Base-by-base conservation (phyloP, 2,329 filamentous ascomycete genomes). In the Neoascochyta sp. region DNA sequence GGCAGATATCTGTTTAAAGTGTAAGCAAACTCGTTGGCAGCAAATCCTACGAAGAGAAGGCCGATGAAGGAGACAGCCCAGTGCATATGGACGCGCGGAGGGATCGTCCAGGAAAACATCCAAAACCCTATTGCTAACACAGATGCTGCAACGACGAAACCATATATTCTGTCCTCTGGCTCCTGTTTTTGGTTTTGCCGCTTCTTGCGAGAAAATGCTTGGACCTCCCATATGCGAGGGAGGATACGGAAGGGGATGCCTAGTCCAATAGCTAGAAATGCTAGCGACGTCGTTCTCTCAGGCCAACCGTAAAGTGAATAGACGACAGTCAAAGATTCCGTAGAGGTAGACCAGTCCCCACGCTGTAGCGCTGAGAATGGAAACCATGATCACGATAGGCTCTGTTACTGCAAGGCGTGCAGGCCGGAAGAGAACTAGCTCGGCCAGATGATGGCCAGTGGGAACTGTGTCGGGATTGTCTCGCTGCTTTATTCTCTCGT, bases 71-170 rank as follows among this genome's bases (percentile, higher is more conserved):
- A 19, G 10, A 32, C 17, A 16, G 20, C 15, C 29, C 29, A 32
- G 9, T 7, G 24, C 20, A 24, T 32, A 8, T 18, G 18, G 7
- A 27, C 18, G 17, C 11, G 16, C 17, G 29, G 29, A 11, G 29
- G 29, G 13, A 32, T 32, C 4, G 16, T 17, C 29, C 29, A 32
- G 12, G 29, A 18, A 21, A 32, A 32, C 16, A 18, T 13, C 29
- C 29, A 32, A n/a, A 32, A 18, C 14, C 29, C 29, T 7, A 27
- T 22, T n/a, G 24, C 24, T n/a, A 32, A 18, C 13, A 19, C 19
- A 21, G 14, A 5, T 16, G 20, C 26, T 2, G 26, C 26, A 12
- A 29, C 9, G 7, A 29, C 13, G 4, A 22, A 29, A 9, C 26
- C 26, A 4, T 12, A 16, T 13, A 29, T 12, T 16, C 22, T 29